Evolutionary conservation across 116 monocot genomes (phyloP).

Genomic region (Cymodocea nodosa): DNA sequence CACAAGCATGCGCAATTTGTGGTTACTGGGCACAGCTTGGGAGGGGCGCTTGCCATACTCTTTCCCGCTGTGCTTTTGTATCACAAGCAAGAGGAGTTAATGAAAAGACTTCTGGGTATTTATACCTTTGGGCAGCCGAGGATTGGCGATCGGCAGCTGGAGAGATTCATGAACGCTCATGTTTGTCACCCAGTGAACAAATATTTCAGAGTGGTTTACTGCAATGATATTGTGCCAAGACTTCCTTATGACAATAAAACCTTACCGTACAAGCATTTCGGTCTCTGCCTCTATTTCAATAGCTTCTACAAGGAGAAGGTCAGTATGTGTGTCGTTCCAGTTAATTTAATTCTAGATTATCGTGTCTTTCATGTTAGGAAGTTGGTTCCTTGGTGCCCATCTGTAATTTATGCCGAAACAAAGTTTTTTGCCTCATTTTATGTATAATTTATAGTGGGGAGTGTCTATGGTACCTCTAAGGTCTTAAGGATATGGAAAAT

Average conservation of each 20-base stretch:
- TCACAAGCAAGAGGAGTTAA: conserved; percentile 28
- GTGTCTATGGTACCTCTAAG: too few relatives aligned
- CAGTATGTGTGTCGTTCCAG: background rate
- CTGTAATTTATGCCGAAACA: too few relatives aligned
- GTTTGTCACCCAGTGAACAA: conserved; percentile 12
- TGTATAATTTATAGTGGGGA: too few relatives aligned
- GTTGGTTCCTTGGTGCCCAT: too few relatives aligned
- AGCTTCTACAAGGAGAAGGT: conserved; percentile 48
- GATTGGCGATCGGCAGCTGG: conserved; percentile 36
- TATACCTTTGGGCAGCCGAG: conserved; percentile 70
- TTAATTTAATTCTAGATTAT: background rate
- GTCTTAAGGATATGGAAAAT: too few relatives aligned
- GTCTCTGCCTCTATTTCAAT: conserved; percentile 46
- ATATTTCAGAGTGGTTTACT: conserved; percentile 63
- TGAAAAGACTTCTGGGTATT: conserved; percentile 28
- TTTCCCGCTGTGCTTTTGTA: conserved; percentile 35
- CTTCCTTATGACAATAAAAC: conserved; percentile 49
- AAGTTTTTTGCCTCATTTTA: too few relatives aligned
- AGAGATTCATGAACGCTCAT: conserved; percentile 33
- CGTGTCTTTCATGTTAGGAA: too few relatives aligned
- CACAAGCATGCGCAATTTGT: conserved; percentile 36
- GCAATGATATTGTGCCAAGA: conserved; percentile 62
- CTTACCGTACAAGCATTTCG: conserved; percentile 67
- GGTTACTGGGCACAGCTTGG: conserved; percentile 62
- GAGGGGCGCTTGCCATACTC: conserved; percentile 50